These are phyloP conservation scores for Diaporthe vexans DNA, from an alignment of 2,329 filamentous ascomycete species.

Conservation along the genomic window DNA sequence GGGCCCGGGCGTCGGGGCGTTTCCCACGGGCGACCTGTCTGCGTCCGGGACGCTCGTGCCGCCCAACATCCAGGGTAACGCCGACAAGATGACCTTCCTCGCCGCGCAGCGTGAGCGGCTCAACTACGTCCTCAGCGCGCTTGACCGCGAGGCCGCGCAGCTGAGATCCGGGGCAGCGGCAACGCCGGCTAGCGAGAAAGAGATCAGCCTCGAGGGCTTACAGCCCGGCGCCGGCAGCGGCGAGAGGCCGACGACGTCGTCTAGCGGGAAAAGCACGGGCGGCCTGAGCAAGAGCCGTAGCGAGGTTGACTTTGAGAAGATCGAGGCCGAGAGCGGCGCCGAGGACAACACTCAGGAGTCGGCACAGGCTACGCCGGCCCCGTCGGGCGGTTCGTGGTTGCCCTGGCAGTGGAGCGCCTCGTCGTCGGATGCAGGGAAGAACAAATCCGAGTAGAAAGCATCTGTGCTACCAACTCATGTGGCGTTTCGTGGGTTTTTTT, in stretches of 20 bases:
- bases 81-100: slow-evolving; percentile 81
- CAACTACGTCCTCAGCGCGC: slow-evolving; percentile 78
- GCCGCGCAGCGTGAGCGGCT: slow-evolving; percentile 84
- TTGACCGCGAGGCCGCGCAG: slow-evolving; percentile 82
- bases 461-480: slow-evolving; percentile 1
- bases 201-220: slow-evolving; percentile 15
- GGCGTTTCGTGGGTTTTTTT: not conserved
- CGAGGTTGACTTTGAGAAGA: slow-evolving; percentile 91
- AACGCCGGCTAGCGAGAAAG: slow-evolving; percentile 2
- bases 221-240: not conserved
- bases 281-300: slow-evolving; percentile 85
- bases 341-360: slow-evolving; percentile 61
- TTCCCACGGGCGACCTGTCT: slow-evolving; percentile 53
- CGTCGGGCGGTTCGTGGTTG: slow-evolving; percentile 56
- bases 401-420: slow-evolving; percentile 61
- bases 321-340: slow-evolving; percentile 79
- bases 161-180: slow-evolving; percentile 57
- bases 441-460: slow-evolving; percentile 38
- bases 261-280: slow-evolving; percentile 63
- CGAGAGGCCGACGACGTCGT: slow-evolving; percentile 58
- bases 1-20: slow-evolving; percentile 50
- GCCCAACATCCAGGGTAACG: slow-evolving; percentile 72
- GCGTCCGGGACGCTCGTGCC: slow-evolving; percentile 77
- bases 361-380: slow-evolving; percentile 48
- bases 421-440: slow-evolving; percentile 49